phyloP scores from a whole-genome alignment of 164 flowering plant genomes.

The Dillenia turbinata region DNA sequence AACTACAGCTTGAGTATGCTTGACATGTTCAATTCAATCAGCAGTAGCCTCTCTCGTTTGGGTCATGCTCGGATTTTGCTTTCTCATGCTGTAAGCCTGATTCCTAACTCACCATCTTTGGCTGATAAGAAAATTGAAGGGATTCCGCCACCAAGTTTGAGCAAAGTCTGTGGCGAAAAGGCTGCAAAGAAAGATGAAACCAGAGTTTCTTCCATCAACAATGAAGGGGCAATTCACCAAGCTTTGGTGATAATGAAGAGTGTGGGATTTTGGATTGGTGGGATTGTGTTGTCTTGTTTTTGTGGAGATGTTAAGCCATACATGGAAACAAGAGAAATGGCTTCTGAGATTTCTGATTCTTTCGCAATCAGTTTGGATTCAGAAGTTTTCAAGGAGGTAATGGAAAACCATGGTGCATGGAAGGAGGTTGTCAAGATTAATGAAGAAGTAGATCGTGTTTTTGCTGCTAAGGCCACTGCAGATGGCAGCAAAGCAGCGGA shows the following conservation, averaged over 20 bases:
- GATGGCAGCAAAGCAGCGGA: constrained; percentile 10
- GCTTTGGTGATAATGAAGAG: constrained; percentile 31
- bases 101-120: constrained; percentile 16
- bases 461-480: constrained; percentile 8
- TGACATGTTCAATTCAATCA: constrained; percentile 34
- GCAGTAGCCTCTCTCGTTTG: constrained; percentile 37
- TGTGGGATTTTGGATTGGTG: constrained; percentile 33
- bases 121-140: constrained; percentile 21
- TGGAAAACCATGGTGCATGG: constrained; percentile 8
- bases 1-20: constrained; percentile 34
- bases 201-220: constrained; percentile 7
- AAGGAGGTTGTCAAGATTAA: constrained; percentile 43
- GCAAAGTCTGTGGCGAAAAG: constrained; percentile 11
- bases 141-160: constrained; percentile 6
- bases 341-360: constrained; percentile 6
- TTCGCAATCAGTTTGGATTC: constrained; percentile 13
- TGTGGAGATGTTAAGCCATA: constrained; percentile 27
- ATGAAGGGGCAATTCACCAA: constrained; percentile 29
- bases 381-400: constrained; percentile 7
- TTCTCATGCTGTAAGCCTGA: constrained; percentile 31
- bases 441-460: constrained; percentile 21
- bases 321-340: constrained; percentile 21
- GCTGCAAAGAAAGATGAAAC: background rate
- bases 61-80: constrained; percentile 32
- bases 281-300: constrained; percentile 32